Evolutionary conservation across 805 yeast species (phyloP).

Genomic region (Yarrowia alimentaria): DNA sequence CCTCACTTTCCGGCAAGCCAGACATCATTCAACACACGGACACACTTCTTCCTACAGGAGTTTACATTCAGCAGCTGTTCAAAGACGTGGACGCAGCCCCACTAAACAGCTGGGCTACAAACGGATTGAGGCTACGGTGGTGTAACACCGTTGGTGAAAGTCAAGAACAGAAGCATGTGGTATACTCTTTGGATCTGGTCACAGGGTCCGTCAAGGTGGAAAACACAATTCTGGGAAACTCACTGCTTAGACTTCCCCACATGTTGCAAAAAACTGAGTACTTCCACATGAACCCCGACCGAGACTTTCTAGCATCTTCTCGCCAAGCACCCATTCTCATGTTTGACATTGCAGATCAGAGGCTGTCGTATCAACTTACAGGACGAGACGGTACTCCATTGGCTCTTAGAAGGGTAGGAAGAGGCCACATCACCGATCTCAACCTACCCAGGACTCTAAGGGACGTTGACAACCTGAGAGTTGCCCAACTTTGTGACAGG

Average conservation of each 20-base stretch:
- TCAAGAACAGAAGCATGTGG: conserved; percentile 4
- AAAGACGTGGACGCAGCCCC: conserved; percentile 14
- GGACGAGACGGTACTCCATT: conserved; percentile 22
- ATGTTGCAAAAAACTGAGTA: conserved; percentile 16
- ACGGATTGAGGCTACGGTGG: conserved; percentile 8
- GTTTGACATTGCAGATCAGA: conserved; percentile 9
- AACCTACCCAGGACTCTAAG: conserved; percentile 7
- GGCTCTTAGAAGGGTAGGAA: conserved; percentile 7
- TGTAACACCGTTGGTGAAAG: conserved; percentile 7
- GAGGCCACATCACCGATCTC: conserved; percentile 13
- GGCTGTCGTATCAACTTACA: conserved; percentile 12
- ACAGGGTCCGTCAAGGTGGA: not conserved
- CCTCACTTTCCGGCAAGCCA: not conserved
- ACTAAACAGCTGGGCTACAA: conserved; percentile 5
- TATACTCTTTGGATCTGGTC: not conserved
- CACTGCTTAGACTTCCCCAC: conserved; percentile 4
- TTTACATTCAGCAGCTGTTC: not conserved
- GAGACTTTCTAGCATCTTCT: conserved; percentile 14
- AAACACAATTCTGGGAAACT: conserved; percentile 11
- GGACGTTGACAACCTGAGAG: conserved; percentile 7
- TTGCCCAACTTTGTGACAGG: conserved; percentile 7
- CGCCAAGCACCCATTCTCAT: conserved; percentile 10
- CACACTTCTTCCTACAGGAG: not conserved
- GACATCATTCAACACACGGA: conserved; percentile 2
- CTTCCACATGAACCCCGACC: conserved; percentile 22